Conservation (phyloP, 2,329 filamentous ascomycete genomes). For the Xylariaceae sp. region DNA sequence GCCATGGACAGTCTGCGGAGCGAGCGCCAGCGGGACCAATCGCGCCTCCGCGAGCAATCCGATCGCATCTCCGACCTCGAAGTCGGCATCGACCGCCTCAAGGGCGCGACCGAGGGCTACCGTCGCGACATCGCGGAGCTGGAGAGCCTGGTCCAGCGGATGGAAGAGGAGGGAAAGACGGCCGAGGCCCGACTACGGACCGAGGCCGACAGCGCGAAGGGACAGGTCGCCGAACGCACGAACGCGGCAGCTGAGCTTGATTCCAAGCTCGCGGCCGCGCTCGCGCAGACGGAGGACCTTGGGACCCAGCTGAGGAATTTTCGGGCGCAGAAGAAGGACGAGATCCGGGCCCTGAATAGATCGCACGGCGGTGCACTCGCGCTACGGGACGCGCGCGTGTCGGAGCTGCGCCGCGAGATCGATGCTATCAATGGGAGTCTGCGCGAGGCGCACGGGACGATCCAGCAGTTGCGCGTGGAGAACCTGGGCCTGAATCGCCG, state of each 20-base stretch:
- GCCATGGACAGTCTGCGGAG: constrained; percentile 52
- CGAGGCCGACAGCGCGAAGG: constrained; percentile 39
- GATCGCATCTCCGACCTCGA: constrained; percentile 51
- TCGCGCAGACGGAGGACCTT: constrained; percentile 44
- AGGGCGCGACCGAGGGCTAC: constrained; percentile 56
- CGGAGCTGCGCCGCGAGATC: constrained; percentile 52
- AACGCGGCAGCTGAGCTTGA: constrained; percentile 48
- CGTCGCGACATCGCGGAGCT: constrained; percentile 57
- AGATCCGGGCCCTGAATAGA: constrained; percentile 40
- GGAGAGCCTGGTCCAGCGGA: constrained; percentile 51
- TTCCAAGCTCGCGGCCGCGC: constrained; percentile 44
- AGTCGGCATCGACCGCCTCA: constrained; percentile 52
- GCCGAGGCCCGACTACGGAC: constrained; percentile 38
- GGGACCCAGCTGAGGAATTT: constrained; percentile 43
- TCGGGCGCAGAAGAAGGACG: constrained; percentile 26
- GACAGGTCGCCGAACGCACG: constrained; percentile 36
- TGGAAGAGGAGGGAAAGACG: constrained; percentile 47
- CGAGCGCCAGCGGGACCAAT: constrained; percentile 42
- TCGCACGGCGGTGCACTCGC: constrained; percentile 52
- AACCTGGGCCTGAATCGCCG: constrained; percentile 43
- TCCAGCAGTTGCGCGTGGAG: constrained; percentile 50
- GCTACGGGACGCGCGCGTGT: constrained; percentile 52
- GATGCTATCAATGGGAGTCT: constrained; percentile 46
- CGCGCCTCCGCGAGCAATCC: constrained; percentile 42
- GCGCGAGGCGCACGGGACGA: constrained; percentile 49